Evolutionary conservation across 225 moss, liverwort and hornwort species (phyloP).

Genomic region (Anthoceros angustus): DNA sequence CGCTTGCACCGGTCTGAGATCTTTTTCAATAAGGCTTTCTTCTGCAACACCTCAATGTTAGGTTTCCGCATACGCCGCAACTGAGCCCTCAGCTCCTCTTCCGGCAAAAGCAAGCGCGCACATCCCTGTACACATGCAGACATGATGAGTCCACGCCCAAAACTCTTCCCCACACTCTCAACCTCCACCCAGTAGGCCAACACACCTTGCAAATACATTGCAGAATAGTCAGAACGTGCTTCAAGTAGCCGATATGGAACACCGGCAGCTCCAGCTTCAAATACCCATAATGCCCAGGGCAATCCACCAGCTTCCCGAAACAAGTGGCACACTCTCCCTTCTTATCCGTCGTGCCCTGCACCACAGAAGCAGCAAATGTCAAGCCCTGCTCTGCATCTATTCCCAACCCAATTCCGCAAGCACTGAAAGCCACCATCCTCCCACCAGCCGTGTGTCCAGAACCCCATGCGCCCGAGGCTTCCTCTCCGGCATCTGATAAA

Average conservation of each 20-base stretch:
- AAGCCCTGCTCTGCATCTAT: neutral
- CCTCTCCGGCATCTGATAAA: constrained; percentile 82
- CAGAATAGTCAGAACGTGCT: constrained; percentile 74
- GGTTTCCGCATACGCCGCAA: constrained; percentile 88
- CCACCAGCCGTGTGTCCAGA: constrained; percentile 76
- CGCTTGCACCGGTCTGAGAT: constrained; percentile 84
- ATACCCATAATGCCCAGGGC: constrained; percentile 94
- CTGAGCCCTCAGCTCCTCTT: constrained; percentile 68
- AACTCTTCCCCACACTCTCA: constrained; percentile 9
- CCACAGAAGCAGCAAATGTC: constrained; percentile 10
- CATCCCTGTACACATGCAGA: constrained; percentile 41
- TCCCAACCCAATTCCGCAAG: neutral
- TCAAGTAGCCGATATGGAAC: constrained; percentile 93
- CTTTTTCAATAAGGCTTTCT: constrained; percentile 81
- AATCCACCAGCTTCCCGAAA: constrained; percentile 87
- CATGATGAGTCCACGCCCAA: neutral
- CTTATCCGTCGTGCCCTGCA: constrained; percentile 92
- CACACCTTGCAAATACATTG: constrained; percentile 97
- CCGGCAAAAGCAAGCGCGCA: constrained; percentile 82
- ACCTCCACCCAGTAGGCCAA: constrained; percentile 6
- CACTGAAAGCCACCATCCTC: neutral
- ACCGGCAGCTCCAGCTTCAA: constrained; percentile 92
- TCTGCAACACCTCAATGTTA: constrained; percentile 76
- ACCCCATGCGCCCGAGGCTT: constrained; percentile 54
- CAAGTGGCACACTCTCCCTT: constrained; percentile 91